Evolutionary conservation across 2,329 filamentous ascomycete species (phyloP).

Genomic region (Stagonosporopsis chrysanthemi): DNA sequence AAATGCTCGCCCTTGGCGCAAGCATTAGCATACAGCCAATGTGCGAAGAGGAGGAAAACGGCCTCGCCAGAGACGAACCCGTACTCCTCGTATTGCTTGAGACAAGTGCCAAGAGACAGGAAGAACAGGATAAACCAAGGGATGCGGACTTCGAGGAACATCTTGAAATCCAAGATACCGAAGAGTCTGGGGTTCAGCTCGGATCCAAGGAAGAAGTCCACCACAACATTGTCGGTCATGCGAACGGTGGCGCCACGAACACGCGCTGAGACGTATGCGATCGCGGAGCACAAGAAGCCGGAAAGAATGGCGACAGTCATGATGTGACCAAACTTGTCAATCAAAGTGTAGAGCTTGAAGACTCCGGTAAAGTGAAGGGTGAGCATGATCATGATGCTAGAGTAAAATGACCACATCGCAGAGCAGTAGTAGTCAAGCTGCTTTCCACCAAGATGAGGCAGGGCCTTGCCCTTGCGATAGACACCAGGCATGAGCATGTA

Average conservation of each 20-base stretch:
- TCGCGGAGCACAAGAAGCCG: slow-evolving; percentile 80
- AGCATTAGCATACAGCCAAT: slow-evolving; percentile 90
- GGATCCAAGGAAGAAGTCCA: slow-evolving; percentile 91
- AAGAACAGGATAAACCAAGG: slow-evolving; percentile 92
- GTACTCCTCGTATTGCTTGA: slow-evolving; percentile 82
- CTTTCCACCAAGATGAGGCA: slow-evolving; percentile 81
- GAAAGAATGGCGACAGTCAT: slow-evolving; percentile 93
- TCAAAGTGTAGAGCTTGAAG: slow-evolving; percentile 88
- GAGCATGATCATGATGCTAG: slow-evolving; percentile 76
- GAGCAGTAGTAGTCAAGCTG: slow-evolving; percentile 96
- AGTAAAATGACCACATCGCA: slow-evolving; percentile 84
- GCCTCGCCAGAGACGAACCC: slow-evolving; percentile 89
- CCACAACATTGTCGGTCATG: slow-evolving; percentile 83
- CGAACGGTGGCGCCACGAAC: slow-evolving; percentile 83
- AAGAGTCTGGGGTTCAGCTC: slow-evolving; percentile 89
- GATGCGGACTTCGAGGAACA: slow-evolving; percentile 93
- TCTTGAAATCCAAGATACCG: slow-evolving; percentile 86
- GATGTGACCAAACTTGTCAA: slow-evolving; percentile 94
- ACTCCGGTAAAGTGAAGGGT: slow-evolving; percentile 80
- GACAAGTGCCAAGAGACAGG: slow-evolving; percentile 76
- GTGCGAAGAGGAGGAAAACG: slow-evolving; percentile 83
- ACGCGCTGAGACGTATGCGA: slow-evolving; percentile 87
- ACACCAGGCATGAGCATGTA: slow-evolving; percentile 90
- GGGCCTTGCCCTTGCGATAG: slow-evolving; percentile 84
- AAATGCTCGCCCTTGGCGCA: slow-evolving; percentile 92